Conservation (phyloP, 2,329 filamentous ascomycete genomes). For the Lachnellula occidentalis region DNA sequence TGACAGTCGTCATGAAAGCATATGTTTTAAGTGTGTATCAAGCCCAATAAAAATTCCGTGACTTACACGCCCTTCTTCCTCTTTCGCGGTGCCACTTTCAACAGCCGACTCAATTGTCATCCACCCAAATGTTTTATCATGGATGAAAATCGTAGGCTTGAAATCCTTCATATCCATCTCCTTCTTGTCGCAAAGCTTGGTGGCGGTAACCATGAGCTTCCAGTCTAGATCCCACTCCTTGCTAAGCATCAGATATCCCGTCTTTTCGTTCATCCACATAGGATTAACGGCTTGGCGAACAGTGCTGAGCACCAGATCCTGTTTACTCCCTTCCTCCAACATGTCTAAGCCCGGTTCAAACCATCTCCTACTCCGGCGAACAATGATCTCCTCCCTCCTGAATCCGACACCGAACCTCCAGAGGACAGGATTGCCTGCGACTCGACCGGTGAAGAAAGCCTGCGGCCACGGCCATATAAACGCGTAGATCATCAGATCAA, state of each 20-base stretch:
- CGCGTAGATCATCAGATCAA: constrained; percentile 66
- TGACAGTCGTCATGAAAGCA: background rate
- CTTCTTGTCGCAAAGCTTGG: constrained; percentile 61
- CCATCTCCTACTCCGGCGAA: constrained; percentile 73
- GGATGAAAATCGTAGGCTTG: constrained; percentile 63
- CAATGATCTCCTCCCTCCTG: constrained; percentile 71
- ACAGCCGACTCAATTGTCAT: constrained; percentile 58
- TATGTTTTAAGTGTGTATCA: background rate
- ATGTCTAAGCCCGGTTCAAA: constrained; percentile 44
- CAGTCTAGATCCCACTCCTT: constrained; percentile 86
- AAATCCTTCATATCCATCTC: constrained; percentile 59
- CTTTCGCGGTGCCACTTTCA: constrained; percentile 41
- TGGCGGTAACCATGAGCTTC: constrained; percentile 69
- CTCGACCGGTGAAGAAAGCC: constrained; percentile 60
- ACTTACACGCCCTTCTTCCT: constrained; percentile 51
- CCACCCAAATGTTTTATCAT: constrained; percentile 66
- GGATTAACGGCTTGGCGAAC: constrained; percentile 65
- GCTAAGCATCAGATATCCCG: constrained; percentile 82
- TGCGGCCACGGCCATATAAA: constrained; percentile 70
- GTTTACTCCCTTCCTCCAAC: constrained; percentile 39
- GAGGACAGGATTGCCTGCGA: constrained; percentile 53
- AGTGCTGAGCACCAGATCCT: constrained; percentile 54
- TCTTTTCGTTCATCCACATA: constrained; percentile 66
- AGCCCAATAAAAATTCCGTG: background rate
- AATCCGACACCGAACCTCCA: constrained; percentile 79